Base-by-base conservation (phyloP, 768 basidiomycete species). In the Kwoniella sp. region DNA sequence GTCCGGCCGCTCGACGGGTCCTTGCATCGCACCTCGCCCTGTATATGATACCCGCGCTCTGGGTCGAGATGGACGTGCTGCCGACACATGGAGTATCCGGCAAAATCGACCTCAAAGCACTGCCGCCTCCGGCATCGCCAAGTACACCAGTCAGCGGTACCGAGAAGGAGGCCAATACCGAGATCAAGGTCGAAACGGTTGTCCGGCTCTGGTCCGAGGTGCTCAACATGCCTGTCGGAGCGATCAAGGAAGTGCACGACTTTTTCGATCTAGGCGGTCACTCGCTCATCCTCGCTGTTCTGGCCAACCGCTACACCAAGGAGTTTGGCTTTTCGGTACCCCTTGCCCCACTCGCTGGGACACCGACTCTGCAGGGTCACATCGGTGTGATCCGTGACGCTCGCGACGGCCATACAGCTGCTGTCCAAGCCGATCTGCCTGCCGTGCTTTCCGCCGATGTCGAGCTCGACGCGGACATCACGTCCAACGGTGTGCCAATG, bases 261-360 rank as follows among this genome's bases (percentile, higher is more conserved):
- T 65, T 65, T 51, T 65, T 65, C 58, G 64, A 65, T 46, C 36
- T 65, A 21, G 64, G 64, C 27, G 64, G 64, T 24, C 64, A 65
- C 50, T 60, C 58, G 13, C 58, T 65, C 19, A 27, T 55, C 17
- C 64, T 65, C 30, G 64, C 64, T 6, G 47, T 60, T 10, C 50
- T 65, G 27, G 64, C 64, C 30, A 55, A 47, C 26, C 33, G 58
- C 17, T 60, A 54, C 40, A 30, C 58, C 6, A 65, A 65, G 49
- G 64, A 53, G 25, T 65, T 65, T 17, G 64, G 64, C 17, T 65
- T 65, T 53, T n/a, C 51, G 29, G 64, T 65, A 25, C 64, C 64
- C 22, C 51, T 65, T 26, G 64, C 58, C 21, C 64, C 46, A 8
- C 58, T 65, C n/a, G 64, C 64, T 5, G 64, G 53, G 9, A 46